Evolutionary conservation across 345 rosid species (phyloP).

Genomic region (Sisymbrium irio): DNA sequence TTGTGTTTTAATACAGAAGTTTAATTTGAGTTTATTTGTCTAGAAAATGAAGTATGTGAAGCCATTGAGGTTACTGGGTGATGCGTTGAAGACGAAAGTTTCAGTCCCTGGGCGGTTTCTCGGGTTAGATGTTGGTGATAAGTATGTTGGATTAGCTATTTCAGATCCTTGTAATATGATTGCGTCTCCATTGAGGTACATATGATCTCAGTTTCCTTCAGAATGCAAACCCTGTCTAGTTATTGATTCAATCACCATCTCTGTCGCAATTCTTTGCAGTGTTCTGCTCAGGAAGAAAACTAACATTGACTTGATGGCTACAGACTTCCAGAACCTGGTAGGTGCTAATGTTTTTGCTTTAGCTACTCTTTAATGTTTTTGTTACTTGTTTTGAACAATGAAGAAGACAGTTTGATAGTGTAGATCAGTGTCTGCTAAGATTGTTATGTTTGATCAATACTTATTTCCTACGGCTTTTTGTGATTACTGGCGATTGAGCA

Average conservation of each 20-base stretch:
- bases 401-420: not conserved
- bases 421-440: constrained; percentile 19
- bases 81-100: constrained; percentile 42
- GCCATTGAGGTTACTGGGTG: constrained; percentile 52
- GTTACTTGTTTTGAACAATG: not conserved
- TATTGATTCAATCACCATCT: not conserved
- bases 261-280: constrained; percentile 33
- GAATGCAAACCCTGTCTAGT: not conserved
- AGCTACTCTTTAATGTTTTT: no score
- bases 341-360: constrained; percentile 18
- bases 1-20: not conserved
- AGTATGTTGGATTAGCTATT: constrained; percentile 78
- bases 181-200: constrained; percentile 65
- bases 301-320: constrained; percentile 63
- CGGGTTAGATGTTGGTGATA: constrained; percentile 87
- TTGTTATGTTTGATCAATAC: not conserved
- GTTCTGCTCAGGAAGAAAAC: constrained; percentile 68
- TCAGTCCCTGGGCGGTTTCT: constrained; percentile 47
- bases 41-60: constrained; percentile 68
- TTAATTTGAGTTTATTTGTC: not conserved
- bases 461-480: not conserved
- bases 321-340: constrained; percentile 69
- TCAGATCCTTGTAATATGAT: constrained; percentile 52
- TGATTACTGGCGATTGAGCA: not conserved
- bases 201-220: not conserved